A percentile compares a stretch with the other conserved stretches of the same genome.
phyloP scores from a whole-genome alignment of 2,329 filamentous ascomycete species.

The Blumeriella jaapii region DNA sequence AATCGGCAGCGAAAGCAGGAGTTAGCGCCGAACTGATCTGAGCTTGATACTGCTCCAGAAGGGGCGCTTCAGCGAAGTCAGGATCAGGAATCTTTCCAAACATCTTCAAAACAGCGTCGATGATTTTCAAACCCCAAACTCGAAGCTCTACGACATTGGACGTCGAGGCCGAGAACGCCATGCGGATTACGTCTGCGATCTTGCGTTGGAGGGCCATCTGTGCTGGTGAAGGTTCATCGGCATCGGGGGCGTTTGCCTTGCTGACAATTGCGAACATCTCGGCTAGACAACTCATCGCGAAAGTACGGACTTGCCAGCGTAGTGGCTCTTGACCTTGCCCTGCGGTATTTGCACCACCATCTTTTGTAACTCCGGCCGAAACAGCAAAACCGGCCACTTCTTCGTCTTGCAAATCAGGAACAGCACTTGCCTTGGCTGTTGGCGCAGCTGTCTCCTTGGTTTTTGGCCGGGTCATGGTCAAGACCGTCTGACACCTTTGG shows the following conservation, averaged over 20 bases:
- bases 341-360: slow-evolving; percentile 40
- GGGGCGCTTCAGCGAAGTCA: slow-evolving; percentile 92
- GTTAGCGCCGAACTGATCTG: slow-evolving; percentile 96
- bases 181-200: slow-evolving; percentile 86
- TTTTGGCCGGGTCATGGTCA: slow-evolving; percentile 75
- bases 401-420: slow-evolving; percentile 83
- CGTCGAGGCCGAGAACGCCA: slow-evolving; percentile 95
- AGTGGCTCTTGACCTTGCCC: slow-evolving; percentile 70
- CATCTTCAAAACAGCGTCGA: slow-evolving; percentile 86
- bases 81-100: slow-evolving; percentile 94
- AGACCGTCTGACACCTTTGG: slow-evolving; percentile 72
- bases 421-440: slow-evolving; percentile 37
- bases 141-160: slow-evolving; percentile 83
- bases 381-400: slow-evolving; percentile 92
- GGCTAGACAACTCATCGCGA: slow-evolving; percentile 79
- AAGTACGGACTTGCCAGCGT: slow-evolving; percentile 90
- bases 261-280: slow-evolving; percentile 71
- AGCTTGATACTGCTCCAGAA: slow-evolving; percentile 95
- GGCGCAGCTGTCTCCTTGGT: slow-evolving; percentile 37
- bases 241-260: slow-evolving; percentile 67
- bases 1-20: slow-evolving; percentile 90
- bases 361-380: slow-evolving; percentile 46
- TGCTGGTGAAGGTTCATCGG: slow-evolving; percentile 67
- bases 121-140: slow-evolving; percentile 85
- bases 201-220: slow-evolving; percentile 69